Evolutionary conservation across 176 grass and related monocot species (phyloP), one percentile per base, ranked within the genome.

Genomic region (Hsuehochloa calcarea): DNA sequence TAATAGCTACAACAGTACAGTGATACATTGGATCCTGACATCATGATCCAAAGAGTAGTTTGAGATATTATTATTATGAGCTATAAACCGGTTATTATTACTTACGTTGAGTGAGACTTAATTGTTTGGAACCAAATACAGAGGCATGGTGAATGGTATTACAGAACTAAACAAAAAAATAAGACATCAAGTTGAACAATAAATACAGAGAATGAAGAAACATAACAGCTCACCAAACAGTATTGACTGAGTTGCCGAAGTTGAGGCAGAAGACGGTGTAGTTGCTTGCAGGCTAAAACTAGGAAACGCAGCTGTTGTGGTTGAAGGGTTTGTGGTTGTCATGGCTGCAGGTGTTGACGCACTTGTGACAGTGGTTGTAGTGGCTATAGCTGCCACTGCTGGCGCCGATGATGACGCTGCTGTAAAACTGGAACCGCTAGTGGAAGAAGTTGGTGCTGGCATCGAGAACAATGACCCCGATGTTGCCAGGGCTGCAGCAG

Each of bases 161-260:
- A 50, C 4, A 2, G 41, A 68, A 67, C 35, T 61, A 70, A 0
- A 46, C 45, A 76, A 25, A 84, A 58, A 60, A 67, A 23, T 72
- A 84, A 76, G n/a, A 47, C 62, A 63, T 76, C 22, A 5, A 55
- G 41, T 12, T 71, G 65, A 27, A 77, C 11, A 78, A 19, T 8
- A 44, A 9, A 51, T 71, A 35, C 65, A 72, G n/a, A 75, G 61
- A n/a, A 60, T 50, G 52, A 66, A 74, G 23, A 49, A 64, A 43
- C 17, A 82, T 67, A 59, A 52, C 38, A 75, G 82, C 86, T 87
- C 70, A 94, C 97, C 97, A 77, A 94, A 75, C 63, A 81, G 46
- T 84, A 85, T 26, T 22, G 91, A 60, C 37, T 79, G 88, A 50
- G 88, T 64, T 20, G 71, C 61, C 43, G 68, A 20, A 76, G 87